A percentile compares a stretch with the other conserved stretches of the same genome.
phyloP scores from a whole-genome alignment of 2,329 filamentous ascomycete species.

The Emergomyces africanus region DNA sequence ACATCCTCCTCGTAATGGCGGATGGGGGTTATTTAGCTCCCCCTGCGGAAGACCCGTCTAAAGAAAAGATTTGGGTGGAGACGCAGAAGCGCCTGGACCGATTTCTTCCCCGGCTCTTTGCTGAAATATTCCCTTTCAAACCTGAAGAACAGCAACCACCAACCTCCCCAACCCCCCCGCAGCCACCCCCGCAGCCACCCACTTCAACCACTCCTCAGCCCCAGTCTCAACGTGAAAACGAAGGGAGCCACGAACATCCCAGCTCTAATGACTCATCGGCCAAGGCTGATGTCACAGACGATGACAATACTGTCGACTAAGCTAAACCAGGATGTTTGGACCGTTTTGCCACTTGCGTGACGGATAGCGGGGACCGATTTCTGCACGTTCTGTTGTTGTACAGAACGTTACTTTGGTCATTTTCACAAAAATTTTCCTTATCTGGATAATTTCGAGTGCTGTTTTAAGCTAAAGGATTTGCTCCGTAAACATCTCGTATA shows the following conservation, averaged over 20 bases:
- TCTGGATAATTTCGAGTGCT: neutral
- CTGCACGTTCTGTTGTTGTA: neutral
- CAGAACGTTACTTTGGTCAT: neutral
- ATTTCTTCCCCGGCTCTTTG: conserved; percentile 47
- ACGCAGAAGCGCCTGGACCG: conserved; percentile 47
- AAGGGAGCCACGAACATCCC: neutral
- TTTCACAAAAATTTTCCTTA: neutral
- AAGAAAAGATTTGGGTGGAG: conserved; percentile 47
- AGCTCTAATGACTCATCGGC: neutral
- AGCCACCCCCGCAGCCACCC: neutral
- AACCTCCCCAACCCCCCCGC: neutral
- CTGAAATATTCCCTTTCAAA: conserved; percentile 43
- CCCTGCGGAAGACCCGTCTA: conserved; percentile 40
- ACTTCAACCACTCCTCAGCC: neutral
- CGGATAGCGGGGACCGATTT: neutral
- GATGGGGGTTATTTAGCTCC: conserved; percentile 73
- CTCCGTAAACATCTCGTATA: neutral
- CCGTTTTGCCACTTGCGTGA: neutral
- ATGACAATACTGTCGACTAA: neutral
- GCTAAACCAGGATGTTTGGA: neutral
- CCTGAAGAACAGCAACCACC: neutral
- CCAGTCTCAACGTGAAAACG: neutral
- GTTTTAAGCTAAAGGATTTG: neutral
- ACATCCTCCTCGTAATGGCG: conserved; percentile 89
- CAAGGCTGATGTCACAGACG: neutral